Conservation (phyloP, 805 yeast genomes). For the Yamadazyma scolyti region DNA sequence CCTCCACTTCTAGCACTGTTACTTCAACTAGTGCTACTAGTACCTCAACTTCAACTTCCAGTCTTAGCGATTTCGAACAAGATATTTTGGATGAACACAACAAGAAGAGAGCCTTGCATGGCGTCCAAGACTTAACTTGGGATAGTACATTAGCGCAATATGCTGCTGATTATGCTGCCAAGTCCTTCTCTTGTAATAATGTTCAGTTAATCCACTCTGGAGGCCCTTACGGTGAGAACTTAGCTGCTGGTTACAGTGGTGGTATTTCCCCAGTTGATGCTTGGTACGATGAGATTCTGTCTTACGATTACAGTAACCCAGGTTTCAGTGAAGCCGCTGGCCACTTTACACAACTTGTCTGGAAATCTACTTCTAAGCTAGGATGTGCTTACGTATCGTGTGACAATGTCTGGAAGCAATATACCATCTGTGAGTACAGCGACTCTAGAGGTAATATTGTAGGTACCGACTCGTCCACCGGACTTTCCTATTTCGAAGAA, state of each 20-base stretch:
- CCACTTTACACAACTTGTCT: constrained; percentile 75
- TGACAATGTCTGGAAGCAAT: constrained; percentile 49
- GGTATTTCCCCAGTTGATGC: constrained; percentile 59
- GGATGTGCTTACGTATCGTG: constrained; percentile 65
- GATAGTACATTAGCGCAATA: constrained; percentile 27
- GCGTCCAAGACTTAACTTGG: constrained; percentile 30
- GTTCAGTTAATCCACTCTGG: constrained; percentile 62
- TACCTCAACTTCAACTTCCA: constrained; percentile 11
- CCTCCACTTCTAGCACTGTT: constrained; percentile 9
- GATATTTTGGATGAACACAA: constrained; percentile 35
- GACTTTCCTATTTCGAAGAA: constrained; percentile 32
- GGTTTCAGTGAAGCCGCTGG: constrained; percentile 57
- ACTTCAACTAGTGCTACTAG: constrained; percentile 14
- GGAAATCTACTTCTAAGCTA: constrained; percentile 57
- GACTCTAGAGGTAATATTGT: constrained; percentile 49
- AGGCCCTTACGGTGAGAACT: constrained; percentile 72
- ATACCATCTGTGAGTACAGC: constrained; percentile 69
- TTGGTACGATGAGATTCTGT: constrained; percentile 66
- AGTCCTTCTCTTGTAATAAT: constrained; percentile 49
- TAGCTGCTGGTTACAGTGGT: constrained; percentile 64
- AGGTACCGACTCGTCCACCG: constrained; percentile 29
- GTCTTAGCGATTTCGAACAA: constrained; percentile 18
- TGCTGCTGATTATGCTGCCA: constrained; percentile 48
- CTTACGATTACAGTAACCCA: constrained; percentile 52
- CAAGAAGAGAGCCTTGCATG: constrained; percentile 33